Base-by-base conservation (phyloP, 768 basidiomycete genomes). In the Paxillus involutus region DNA sequence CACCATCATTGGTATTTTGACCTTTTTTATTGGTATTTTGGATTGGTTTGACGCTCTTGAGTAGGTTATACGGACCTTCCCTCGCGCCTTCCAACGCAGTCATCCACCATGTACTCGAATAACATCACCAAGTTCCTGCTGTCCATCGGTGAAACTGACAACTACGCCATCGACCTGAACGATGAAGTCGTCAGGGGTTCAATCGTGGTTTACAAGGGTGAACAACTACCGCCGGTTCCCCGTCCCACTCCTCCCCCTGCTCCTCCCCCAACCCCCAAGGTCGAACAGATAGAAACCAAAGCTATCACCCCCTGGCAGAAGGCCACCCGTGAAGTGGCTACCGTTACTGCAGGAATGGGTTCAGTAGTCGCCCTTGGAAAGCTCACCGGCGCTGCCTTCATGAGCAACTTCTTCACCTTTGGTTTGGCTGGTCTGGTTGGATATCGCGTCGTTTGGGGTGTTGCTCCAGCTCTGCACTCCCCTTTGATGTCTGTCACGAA, bases 401-500 rank as follows among this genome's bases (percentile, higher is more conserved):
- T 94, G 92, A 81, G 82, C 60, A 89, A 85, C 64, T 90, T 94
- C 70, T 92, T 93, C 65, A 91, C 88, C 1, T 92, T 94, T 63
- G 91, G 92, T 17, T 77, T 94, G 58, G 92, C 92, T 42, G 87
- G 89, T 26, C 66, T 94, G 41, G 88, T 94, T 49, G 92, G 92
- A 16, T 93, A 92, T 64, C 84, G 91, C 62, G 91, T 93, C 4
- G 85, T 94, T 16, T 94, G 91, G 91, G 89, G 89, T 53, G 92
- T 94, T 41, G 81, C 88, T 29, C 92, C 92, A 39, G 91, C 92
- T 16, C 70, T 94, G 47, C 92, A 94, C 68, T 93, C 91, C 19
- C 92, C 92, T 13, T 73, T 94, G 53, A 94, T 94, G 91, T 90
- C 88, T 9, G 91, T 94, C 6, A 94, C 91, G 12, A 93, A 93